Evolutionary conservation across 257 asterid genomes (phyloP).

Genomic region (Buddleja alternifolia): DNA sequence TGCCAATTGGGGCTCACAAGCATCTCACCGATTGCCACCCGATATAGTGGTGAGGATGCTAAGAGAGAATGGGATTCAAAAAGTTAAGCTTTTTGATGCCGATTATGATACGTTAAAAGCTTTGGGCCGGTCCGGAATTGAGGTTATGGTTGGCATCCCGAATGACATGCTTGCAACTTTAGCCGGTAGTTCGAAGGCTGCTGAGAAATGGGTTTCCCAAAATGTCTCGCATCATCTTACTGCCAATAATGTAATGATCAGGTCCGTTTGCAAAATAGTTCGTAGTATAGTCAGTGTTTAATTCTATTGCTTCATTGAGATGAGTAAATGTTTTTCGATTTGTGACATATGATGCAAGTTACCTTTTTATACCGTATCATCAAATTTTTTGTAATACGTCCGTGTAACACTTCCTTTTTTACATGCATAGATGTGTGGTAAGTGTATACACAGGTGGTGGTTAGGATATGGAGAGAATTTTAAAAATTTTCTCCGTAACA

Average conservation of each 20-base stretch:
- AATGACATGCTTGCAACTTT: slow-evolving; percentile 72
- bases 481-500: no score
- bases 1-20: slow-evolving; percentile 87
- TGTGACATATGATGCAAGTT: slow-evolving; percentile 12
- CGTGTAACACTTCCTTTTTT: no score
- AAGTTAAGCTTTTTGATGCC: slow-evolving; percentile 86
- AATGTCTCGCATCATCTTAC: slow-evolving; percentile 65
- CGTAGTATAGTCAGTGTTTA: neutral
- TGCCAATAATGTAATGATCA: slow-evolving; percentile 62
- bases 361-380: neutral
- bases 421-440: no score
- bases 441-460: no score
- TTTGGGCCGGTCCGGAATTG: slow-evolving; percentile 66
- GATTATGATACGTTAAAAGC: slow-evolving; percentile 75
- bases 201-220: slow-evolving; percentile 79
- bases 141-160: slow-evolving; percentile 95
- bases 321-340: neutral
- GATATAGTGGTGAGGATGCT: slow-evolving; percentile 73
- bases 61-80: slow-evolving; percentile 75
- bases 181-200: slow-evolving; percentile 65
- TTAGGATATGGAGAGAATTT: no score
- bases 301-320: neutral
- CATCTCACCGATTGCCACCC: slow-evolving; percentile 73
- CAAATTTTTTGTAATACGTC: no score
- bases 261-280: slow-evolving; percentile 40